Conservation (phyloP, 805 yeast species). For the Yamadazyma ubonensis region DNA sequence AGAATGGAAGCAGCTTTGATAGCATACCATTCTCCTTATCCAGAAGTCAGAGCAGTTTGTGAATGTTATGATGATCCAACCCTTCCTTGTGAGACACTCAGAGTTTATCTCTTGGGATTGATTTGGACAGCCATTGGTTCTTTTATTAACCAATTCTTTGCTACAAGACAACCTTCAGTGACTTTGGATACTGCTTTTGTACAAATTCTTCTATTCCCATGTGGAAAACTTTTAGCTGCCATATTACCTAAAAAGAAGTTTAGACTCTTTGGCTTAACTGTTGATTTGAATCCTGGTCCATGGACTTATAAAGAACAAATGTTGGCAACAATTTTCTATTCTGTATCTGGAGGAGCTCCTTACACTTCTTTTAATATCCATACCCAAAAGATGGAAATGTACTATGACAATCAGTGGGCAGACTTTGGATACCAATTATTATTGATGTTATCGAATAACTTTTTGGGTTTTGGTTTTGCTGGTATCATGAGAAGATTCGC, state of each 20-base stretch:
- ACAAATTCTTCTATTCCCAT: constrained; percentile 46
- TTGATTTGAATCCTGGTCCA: constrained; percentile 59
- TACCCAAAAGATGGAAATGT: constrained; percentile 20
- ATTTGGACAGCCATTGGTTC: constrained; percentile 53
- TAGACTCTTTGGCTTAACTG: constrained; percentile 26
- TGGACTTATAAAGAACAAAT: constrained; percentile 65
- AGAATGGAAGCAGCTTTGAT: constrained; percentile 43
- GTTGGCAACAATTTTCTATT: constrained; percentile 34
- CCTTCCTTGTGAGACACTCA: constrained; percentile 49
- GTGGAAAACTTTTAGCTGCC: constrained; percentile 37
- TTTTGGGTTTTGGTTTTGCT: constrained; percentile 32
- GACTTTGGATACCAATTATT: constrained; percentile 25
- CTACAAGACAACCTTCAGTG: constrained; percentile 52
- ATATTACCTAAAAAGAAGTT: constrained; percentile 42
- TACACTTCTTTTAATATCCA: constrained; percentile 31
- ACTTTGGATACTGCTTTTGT: constrained; percentile 40
- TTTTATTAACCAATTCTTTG: constrained; percentile 55
- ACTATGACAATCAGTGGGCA: constrained; percentile 26
- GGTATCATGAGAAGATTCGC: constrained; percentile 32
- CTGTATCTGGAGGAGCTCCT: constrained; percentile 28
- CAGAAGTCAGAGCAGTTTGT: constrained; percentile 66
- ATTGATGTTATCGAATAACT: constrained; percentile 24
- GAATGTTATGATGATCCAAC: constrained; percentile 55
- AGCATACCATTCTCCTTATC: constrained; percentile 53
- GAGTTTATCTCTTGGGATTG: constrained; percentile 54